Conservation (phyloP, 2,329 filamentous ascomycete species). For the Pseudocercospora macadamiae region DNA sequence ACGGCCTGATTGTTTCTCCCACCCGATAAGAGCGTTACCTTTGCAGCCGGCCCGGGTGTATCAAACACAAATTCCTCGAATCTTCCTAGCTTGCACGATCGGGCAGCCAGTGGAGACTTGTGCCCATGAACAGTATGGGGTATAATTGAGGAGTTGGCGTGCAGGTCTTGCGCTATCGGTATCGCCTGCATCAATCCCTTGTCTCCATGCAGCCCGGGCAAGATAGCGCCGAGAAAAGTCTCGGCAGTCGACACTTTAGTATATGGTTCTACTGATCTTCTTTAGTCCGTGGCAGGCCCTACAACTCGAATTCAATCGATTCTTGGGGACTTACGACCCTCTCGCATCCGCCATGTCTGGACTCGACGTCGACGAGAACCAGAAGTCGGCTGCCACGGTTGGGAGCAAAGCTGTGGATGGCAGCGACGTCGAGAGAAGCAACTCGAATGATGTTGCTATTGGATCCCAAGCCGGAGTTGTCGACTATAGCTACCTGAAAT, state of each 20-base stretch:
- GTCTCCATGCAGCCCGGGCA: background rate
- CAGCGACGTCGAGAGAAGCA: background rate
- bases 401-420: conserved; percentile 5
- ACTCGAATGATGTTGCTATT: conserved; percentile 11
- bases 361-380: background rate
- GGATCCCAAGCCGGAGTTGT: conserved; percentile 17
- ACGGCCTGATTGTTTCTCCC: too few relatives aligned
- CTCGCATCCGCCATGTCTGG: background rate
- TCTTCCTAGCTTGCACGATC: background rate
- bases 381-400: background rate
- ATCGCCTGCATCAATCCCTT: background rate
- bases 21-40: too few relatives aligned
- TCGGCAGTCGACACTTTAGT: background rate
- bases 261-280: background rate
- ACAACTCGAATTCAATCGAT: background rate
- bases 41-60: background rate
- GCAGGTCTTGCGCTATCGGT: background rate
- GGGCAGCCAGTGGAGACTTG: too few relatives aligned
- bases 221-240: background rate
- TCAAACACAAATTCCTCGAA: background rate
- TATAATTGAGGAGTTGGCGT: background rate
- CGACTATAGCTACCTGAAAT: conserved; percentile 12
- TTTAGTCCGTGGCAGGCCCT: background rate
- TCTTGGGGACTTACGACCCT: background rate
- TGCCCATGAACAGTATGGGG: background rate